Conservation (phyloP, 2,329 filamentous ascomycete species). For the Cytospora paraplurivora region DNA sequence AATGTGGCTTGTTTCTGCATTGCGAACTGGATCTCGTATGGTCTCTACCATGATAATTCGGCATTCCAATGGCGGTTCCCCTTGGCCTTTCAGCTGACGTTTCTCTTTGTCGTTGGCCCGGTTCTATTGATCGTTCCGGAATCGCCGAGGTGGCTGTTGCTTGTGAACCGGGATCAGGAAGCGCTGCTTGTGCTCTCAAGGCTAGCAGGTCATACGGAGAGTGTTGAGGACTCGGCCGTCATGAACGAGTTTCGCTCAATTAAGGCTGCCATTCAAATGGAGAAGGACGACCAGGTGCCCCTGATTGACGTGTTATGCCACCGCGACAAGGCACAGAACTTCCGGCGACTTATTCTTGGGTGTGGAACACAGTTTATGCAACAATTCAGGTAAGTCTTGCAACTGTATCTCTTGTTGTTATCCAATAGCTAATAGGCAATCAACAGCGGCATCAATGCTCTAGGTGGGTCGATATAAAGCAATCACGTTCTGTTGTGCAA, state of each 20-base stretch:
- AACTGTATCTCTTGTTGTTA: no score
- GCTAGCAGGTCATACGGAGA: conserved; percentile 52
- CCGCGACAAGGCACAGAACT: conserved; percentile 42
- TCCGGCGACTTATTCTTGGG: conserved; percentile 39
- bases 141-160: conserved; percentile 54
- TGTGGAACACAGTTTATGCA: conserved; percentile 53
- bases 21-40: conserved; percentile 47
- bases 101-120: conserved; percentile 39
- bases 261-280: conserved; percentile 39
- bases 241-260: conserved; percentile 42
- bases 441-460: conserved; percentile 24
- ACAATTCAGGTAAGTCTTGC: conserved; percentile 42
- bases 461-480: conserved; percentile 9
- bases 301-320: conserved; percentile 40
- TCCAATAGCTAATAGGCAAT: neutral
- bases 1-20: conserved; percentile 48
- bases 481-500: neutral
- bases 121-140: conserved; percentile 45
- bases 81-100: conserved; percentile 36
- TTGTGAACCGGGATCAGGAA: conserved; percentile 57
- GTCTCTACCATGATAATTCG: conserved; percentile 34
- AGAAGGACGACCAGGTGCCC: conserved; percentile 39
- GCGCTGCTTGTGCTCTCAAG: conserved; percentile 58
- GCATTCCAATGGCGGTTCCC: conserved; percentile 36
- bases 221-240: conserved; percentile 35